These are phyloP conservation scores for Metrosideros polymorpha DNA, from an alignment of 441 rosid species.

Conservation along the genomic window DNA sequence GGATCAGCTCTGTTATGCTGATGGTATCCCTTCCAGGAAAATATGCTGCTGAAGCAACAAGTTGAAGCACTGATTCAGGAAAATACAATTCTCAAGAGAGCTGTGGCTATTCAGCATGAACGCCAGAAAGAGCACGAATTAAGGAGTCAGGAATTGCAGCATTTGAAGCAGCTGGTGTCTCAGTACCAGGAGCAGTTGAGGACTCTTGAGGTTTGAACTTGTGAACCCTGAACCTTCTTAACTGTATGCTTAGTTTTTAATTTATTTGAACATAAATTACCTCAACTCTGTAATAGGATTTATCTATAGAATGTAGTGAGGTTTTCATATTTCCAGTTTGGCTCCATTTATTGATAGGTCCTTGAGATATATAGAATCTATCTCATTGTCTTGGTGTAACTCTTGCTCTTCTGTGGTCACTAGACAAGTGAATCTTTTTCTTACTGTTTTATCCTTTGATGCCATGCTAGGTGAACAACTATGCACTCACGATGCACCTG, in stretches of 20 bases:
- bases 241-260: not conserved
- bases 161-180: constrained; percentile 58
- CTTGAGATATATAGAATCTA: not conserved
- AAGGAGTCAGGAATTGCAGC: constrained; percentile 62
- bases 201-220: constrained; percentile 54
- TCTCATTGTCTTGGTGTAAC: not conserved
- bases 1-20: not conserved
- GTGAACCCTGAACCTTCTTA: not conserved
- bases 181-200: constrained; percentile 86
- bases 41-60: constrained; percentile 62
- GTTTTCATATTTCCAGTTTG: not conserved
- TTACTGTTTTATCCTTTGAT: not conserved
- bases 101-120: constrained; percentile 83
- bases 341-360: not conserved
- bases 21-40: constrained; percentile 37
- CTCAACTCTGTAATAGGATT: not conserved
- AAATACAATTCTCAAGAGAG: constrained; percentile 68
- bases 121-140: constrained; percentile 66
- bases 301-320: not conserved
- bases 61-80: constrained; percentile 64
- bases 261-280: not conserved
- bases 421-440: not conserved
- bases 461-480: constrained; percentile 60
- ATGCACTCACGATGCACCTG: constrained; percentile 84
- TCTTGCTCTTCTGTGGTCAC: not conserved